Evolutionary conservation across 352 stramenopile species (phyloP), one percentile per base, ranked within the genome.

Genomic region (Discostella stelligera): DNA sequence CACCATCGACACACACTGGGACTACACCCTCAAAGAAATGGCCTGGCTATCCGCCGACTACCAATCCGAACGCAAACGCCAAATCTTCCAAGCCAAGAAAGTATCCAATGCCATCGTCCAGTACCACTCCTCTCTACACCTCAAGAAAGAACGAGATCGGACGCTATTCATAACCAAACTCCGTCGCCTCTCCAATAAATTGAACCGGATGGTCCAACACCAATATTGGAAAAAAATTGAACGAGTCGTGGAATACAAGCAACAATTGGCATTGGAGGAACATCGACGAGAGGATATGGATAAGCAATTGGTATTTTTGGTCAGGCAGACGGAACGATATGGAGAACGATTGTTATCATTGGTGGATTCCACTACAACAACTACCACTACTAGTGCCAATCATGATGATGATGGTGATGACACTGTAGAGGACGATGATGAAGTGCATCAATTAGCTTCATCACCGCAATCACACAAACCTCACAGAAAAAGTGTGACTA

Each of bases 151-250:
- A 2, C 44, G 72, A 13, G 73, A 90, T 46, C 55, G 83, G 8
- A 66, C 79, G 37, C 53, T 80, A 48, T 74, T 75, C 0, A 79
- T 90, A 54, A 54, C 74, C 0, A 77, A 79, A 23, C 77, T 85
- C 5, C 66, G 80, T 30, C 66, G 80, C 54, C 37, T 94, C 0
- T 94, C 93, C 0, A 93, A 88, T 0, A 90, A 91, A 55, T 90
- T 99, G 0, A 91, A 89, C 0, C 71, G 96, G 1, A 90, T 97
- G 44, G 93, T 99, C 23, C 84, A 98, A 8, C 94, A 95, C 58
- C 93, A 94, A 30, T 99, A 96, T 95, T 99, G 97, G 97, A 88
- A 80, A 44, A 99, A 99, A 83, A 97, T 99, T 69, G 97, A 99
- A 90, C 96, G 97, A 72, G 93, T 99, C 58, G 96, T 99, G 59